These are phyloP conservation scores for Fusarium sp. DNA, from an alignment of 2,329 filamentous ascomycete species.

Conservation along the genomic window DNA sequence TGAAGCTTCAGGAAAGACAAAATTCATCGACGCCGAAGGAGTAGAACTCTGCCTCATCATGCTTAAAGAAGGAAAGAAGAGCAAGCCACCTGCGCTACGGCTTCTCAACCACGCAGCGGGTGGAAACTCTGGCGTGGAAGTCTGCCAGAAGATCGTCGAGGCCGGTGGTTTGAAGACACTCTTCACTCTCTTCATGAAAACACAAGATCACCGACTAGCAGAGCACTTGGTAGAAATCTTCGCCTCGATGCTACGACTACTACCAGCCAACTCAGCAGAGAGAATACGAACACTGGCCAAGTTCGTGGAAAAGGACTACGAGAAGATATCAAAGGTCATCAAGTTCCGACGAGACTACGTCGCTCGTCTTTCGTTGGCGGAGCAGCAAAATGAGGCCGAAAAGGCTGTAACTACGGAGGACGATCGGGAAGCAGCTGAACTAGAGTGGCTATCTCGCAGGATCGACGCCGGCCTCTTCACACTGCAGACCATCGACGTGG, in stretches of 20 bases:
- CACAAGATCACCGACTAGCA: conserved; percentile 75
- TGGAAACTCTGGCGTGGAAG: conserved; percentile 63
- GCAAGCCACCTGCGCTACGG: conserved; percentile 82
- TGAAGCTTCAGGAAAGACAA: conserved; percentile 79
- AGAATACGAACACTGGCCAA: conserved; percentile 91
- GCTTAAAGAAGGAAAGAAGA: conserved; percentile 89
- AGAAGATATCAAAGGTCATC: conserved; percentile 83
- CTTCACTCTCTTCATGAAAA: conserved; percentile 92
- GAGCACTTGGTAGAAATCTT: conserved; percentile 92
- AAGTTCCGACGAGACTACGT: conserved; percentile 80
- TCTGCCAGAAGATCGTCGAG: conserved; percentile 84
- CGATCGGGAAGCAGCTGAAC: conserved; percentile 67
- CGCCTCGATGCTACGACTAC: conserved; percentile 81
- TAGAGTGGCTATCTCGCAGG: conserved; percentile 81
- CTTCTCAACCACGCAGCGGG: conserved; percentile 86
- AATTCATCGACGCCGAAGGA: conserved; percentile 91
- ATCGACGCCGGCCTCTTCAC: conserved; percentile 89
- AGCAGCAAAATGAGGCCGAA: conserved; percentile 63
- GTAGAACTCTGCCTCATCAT: conserved; percentile 93
- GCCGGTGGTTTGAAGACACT: conserved; percentile 86
- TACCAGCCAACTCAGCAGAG: conserved; percentile 83
- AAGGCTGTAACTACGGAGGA: conserved; percentile 33
- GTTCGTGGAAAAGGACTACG: conserved; percentile 95
- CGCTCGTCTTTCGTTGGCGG: conserved; percentile 68
- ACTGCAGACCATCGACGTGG: conserved; percentile 85